Conservation (phyloP, 495 filamentous ascomycete genomes). For the Aspergillus panamensis region DNA sequence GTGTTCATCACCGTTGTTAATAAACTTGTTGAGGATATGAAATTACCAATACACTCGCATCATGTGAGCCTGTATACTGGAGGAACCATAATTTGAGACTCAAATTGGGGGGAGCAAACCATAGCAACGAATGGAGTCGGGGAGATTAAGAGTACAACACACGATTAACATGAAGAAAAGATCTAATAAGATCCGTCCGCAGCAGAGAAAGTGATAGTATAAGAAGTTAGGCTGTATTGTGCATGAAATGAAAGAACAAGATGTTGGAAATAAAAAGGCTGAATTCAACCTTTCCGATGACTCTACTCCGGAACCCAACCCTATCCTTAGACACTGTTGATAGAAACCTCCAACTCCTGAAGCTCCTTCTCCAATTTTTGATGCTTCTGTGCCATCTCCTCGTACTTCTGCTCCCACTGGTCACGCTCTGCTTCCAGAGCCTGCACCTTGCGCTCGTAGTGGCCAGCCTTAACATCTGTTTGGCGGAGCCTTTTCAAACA, state of each 20-base stretch:
- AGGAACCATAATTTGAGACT: slow-evolving; percentile 1
- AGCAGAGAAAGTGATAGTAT: slow-evolving; percentile 22
- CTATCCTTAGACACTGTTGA: slow-evolving; percentile 76
- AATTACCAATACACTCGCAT: slow-evolving; percentile 1
- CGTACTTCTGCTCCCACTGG: slow-evolving; percentile 93
- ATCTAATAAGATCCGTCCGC: slow-evolving; percentile 26
- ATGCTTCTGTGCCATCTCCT: slow-evolving; percentile 92
- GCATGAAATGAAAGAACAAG: slow-evolving; percentile 27
- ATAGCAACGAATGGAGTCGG: slow-evolving; percentile 15
- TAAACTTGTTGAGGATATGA: slow-evolving; percentile 1
- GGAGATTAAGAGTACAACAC: slow-evolving; percentile 15
- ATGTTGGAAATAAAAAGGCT: slow-evolving; percentile 30
- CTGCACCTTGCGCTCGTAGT: slow-evolving; percentile 99
- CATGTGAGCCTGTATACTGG: slow-evolving; percentile 19
- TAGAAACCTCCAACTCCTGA: slow-evolving; percentile 80
- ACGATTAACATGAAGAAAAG: slow-evolving; percentile 17
- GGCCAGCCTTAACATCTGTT: slow-evolving; percentile 97
- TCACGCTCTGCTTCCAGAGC: slow-evolving; percentile 86
- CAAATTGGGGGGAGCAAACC: slow-evolving; percentile 10
- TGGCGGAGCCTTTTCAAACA: slow-evolving; percentile 72
- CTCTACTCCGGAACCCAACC: slow-evolving; percentile 25
- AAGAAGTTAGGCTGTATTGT: slow-evolving; percentile 27
- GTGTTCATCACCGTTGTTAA: not conserved
- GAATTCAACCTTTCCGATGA: slow-evolving; percentile 33
- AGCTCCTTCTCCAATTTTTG: slow-evolving; percentile 81